Percentiles rank a stretch among this genome's conserved stretches.
These are phyloP conservation scores for Vishniacozyma victoriae DNA, from an alignment of 768 basidiomycete genomes.

Conservation along the genomic window DNA sequence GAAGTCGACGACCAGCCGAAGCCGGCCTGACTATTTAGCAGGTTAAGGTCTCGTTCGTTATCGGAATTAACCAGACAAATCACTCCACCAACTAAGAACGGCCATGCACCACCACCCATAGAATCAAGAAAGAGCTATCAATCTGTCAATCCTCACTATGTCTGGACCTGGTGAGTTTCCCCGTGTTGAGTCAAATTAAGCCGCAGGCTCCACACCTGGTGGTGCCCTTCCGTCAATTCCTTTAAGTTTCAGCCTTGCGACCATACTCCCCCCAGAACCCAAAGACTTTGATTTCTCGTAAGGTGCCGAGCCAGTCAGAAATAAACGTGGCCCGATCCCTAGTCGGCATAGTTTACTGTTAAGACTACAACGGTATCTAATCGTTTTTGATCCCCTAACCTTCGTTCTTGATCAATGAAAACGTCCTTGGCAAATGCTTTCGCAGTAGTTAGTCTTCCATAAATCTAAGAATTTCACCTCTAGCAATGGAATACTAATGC, in stretches of 20 bases:
- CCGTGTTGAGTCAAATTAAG: slow-evolving; percentile 81
- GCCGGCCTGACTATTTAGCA: slow-evolving; percentile 81
- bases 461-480: slow-evolving; percentile 83
- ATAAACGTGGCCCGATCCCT: slow-evolving; percentile 66
- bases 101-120: slow-evolving; percentile 84
- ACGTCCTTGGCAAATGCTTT: slow-evolving; percentile 82
- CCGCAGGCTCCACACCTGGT: slow-evolving; percentile 73
- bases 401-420: slow-evolving; percentile 81
- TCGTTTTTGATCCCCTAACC: slow-evolving; percentile 79
- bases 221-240: slow-evolving; percentile 79
- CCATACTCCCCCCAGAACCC: slow-evolving; percentile 75
- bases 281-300: slow-evolving; percentile 85
- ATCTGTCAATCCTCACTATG: slow-evolving; percentile 71
- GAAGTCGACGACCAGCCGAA: slow-evolving; percentile 70
- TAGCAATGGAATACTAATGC: slow-evolving; percentile 74
- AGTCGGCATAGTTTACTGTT: slow-evolving; percentile 79
- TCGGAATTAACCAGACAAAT: slow-evolving; percentile 97
- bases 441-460: slow-evolving; percentile 72
- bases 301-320: slow-evolving; percentile 70
- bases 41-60: slow-evolving; percentile 90
- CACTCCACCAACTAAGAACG: slow-evolving; percentile 83
- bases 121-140: slow-evolving; percentile 79
- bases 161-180: slow-evolving; percentile 75
- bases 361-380: slow-evolving; percentile 79
- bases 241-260: slow-evolving; percentile 73